Evolutionary conservation across 495 filamentous ascomycete species (phyloP).

Genomic region (Penicillium daleae): DNA sequence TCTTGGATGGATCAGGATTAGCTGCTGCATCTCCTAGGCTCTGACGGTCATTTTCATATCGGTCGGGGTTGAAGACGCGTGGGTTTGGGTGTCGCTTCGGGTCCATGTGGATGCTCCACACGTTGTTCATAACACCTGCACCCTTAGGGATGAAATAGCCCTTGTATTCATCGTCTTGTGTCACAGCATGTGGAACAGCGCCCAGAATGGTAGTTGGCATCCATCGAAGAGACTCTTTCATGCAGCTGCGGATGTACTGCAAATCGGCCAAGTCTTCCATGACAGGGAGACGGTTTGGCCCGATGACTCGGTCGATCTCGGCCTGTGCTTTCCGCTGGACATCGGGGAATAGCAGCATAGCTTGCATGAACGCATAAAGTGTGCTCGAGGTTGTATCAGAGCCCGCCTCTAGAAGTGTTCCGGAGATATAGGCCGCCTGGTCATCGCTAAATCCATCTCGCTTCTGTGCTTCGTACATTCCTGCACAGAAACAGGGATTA

Average conservation of each 20-base stretch:
- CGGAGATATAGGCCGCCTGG: constrained; percentile 45
- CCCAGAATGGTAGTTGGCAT: constrained; percentile 43
- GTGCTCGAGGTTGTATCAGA: constrained; percentile 46
- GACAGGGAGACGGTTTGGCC: constrained; percentile 25
- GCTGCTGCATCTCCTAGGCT: constrained; percentile 40
- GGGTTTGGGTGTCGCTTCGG: constrained; percentile 49
- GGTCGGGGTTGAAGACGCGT: constrained; percentile 58
- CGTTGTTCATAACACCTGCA: constrained; percentile 48
- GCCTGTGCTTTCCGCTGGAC: constrained; percentile 54
- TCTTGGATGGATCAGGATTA: constrained; percentile 43
- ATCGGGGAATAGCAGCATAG: constrained; percentile 47
- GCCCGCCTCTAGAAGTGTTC: constrained; percentile 48
- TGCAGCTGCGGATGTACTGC: constrained; percentile 41
- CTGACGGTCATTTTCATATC: constrained; percentile 41
- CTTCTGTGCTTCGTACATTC: constrained; percentile 45
- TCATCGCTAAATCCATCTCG: constrained; percentile 34
- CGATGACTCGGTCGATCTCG: constrained; percentile 44
- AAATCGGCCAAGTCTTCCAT: constrained; percentile 32
- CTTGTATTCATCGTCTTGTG: constrained; percentile 57
- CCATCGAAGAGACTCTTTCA: constrained; percentile 50
- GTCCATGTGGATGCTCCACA: constrained; percentile 53
- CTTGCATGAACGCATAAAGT: constrained; percentile 46
- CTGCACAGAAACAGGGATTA: constrained; percentile 34
- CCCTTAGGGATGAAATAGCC: constrained; percentile 54
- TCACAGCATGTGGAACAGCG: constrained; percentile 59